Percentiles rank a stretch among this genome's conserved stretches.
These are phyloP conservation scores for Verticillium klebahnii DNA, from an alignment of 2,329 filamentous ascomycete genomes.

Conservation along the genomic window DNA sequence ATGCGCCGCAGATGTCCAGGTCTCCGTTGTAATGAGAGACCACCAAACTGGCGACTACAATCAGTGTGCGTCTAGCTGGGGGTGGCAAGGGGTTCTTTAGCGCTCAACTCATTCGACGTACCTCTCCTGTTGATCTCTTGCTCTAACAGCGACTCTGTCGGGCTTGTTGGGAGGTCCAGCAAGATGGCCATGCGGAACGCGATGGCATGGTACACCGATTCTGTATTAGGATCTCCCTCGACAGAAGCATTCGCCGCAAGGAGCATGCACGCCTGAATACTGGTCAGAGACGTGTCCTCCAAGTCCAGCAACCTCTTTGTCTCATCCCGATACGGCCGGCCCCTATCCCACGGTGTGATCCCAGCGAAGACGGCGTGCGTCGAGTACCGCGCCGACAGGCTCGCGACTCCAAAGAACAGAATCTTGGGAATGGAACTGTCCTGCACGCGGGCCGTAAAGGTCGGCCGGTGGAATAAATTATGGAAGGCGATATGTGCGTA, in stretches of 20 bases:
- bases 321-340: slow-evolving; percentile 14
- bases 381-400: slow-evolving; percentile 18
- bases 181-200: slow-evolving; percentile 27
- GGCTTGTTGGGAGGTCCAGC: slow-evolving; percentile 27
- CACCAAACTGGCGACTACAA: slow-evolving; percentile 12
- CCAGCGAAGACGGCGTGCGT: slow-evolving; percentile 12
- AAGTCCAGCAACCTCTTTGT: slow-evolving; percentile 23
- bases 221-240: slow-evolving; percentile 27
- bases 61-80: no score
- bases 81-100: no score
- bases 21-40: slow-evolving; percentile 16
- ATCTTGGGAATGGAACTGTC: slow-evolving; percentile 15
- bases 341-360: slow-evolving; percentile 15
- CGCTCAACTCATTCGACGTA: slow-evolving; percentile 5
- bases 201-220: slow-evolving; percentile 31
- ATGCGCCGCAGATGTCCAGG: slow-evolving; percentile 16
- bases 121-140: slow-evolving; percentile 27
- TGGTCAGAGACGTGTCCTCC: slow-evolving; percentile 28
- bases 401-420: slow-evolving; percentile 19
- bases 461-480: slow-evolving; percentile 25
- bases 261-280: slow-evolving; percentile 32
- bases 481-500: slow-evolving; percentile 29
- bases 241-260: slow-evolving; percentile 26
- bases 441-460: slow-evolving; percentile 16
- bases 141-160: slow-evolving; percentile 19